Evolutionary conservation across 305 asterid genomes (phyloP).

Genomic region (Solanum aculeatissimum): DNA sequence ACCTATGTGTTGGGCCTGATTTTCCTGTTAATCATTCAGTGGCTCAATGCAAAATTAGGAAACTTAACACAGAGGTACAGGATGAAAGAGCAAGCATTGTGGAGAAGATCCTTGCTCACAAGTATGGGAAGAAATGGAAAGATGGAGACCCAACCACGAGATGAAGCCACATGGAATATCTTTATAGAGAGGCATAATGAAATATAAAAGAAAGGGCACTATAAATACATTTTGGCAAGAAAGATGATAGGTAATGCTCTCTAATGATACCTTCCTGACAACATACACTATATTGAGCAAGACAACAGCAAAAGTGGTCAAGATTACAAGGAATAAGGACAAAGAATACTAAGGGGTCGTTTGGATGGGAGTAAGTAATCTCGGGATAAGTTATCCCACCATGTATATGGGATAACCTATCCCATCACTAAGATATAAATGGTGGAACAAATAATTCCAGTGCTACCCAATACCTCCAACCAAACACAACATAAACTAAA

Average conservation of each 20-base stretch:
- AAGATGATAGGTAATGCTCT: background rate
- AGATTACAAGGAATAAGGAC: background rate
- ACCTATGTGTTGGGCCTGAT: background rate
- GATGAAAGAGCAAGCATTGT: background rate
- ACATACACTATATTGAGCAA: background rate
- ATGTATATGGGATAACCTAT: too few species aligned
- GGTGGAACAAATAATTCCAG: too few species aligned
- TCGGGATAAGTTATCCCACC: too few species aligned
- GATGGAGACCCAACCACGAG: background rate
- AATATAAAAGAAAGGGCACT: background rate
- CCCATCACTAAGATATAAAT: too few species aligned
- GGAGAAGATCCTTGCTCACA: background rate
- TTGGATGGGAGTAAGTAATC: too few species aligned
- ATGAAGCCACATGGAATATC: background rate
- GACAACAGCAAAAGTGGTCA: background rate
- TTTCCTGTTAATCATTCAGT: background rate
- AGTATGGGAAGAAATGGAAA: background rate
- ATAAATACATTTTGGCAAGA: background rate
- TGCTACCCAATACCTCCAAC: too few species aligned
- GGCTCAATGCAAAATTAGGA: background rate
- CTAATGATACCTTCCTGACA: background rate
- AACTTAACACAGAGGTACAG: background rate
- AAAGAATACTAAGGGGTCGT: background rate
- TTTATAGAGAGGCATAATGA: background rate
- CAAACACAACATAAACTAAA: too few species aligned